Evolutionary conservation across 2,329 filamentous ascomycete species (phyloP).

Genomic region (Huntiella abstrusa): DNA sequence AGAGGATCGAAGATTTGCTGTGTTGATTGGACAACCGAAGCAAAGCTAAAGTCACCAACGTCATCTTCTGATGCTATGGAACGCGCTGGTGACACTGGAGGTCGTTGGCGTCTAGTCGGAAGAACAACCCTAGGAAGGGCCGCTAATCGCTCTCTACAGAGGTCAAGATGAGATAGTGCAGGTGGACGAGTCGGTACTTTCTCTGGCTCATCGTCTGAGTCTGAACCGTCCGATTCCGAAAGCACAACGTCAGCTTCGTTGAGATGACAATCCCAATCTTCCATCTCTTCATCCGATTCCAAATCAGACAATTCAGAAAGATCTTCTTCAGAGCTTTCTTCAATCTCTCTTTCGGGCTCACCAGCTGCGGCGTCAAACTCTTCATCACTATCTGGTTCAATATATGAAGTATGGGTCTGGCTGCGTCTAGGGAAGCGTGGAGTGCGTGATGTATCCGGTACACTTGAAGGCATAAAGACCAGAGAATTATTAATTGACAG

Average conservation of each 20-base stretch:
- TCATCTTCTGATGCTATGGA: background rate
- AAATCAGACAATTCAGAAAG: background rate
- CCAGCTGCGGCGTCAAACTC: background rate
- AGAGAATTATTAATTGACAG: background rate
- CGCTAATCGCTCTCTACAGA: too few species aligned
- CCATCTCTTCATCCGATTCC: background rate
- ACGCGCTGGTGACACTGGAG: too few species aligned
- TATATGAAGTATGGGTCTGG: slow-evolving; percentile 1
- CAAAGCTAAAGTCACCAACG: slow-evolving; percentile 1
- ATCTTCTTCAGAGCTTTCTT: background rate
- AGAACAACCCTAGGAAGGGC: too few species aligned
- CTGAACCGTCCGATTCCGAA: background rate
- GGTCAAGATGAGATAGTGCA: too few species aligned
- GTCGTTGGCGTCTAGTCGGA: too few species aligned
- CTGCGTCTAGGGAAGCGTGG: background rate
- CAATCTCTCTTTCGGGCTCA: background rate
- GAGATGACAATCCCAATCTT: background rate
- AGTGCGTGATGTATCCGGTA: background rate
- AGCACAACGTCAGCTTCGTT: background rate
- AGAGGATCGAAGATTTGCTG: background rate
- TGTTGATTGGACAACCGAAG: background rate
- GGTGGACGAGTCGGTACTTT: too few species aligned
- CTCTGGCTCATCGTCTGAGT: background rate
- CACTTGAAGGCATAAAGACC: background rate
- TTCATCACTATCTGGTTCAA: slow-evolving; percentile 2